Evolutionary conservation across 2,329 filamentous ascomycete species (phyloP), one percentile per base, ranked within the genome.

Genomic region (Tothia fuscella): DNA sequence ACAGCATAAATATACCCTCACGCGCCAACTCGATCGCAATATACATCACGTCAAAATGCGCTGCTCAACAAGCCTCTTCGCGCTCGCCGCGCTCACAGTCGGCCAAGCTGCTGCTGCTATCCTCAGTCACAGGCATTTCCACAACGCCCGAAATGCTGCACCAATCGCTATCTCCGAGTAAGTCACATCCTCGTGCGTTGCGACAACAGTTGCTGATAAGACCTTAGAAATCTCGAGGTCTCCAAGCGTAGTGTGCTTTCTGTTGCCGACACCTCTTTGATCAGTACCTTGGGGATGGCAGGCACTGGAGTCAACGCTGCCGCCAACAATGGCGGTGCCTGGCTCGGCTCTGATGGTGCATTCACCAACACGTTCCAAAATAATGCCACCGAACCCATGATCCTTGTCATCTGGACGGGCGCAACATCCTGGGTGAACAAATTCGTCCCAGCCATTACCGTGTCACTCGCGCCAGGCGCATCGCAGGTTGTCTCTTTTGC

Each of bases 401-500:
- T 59, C 37, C 47, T 61, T 40, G 56, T 56, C 46, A 57, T 59
- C 54, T 64, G 61, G 61, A 51, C 52, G 39, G 47, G 51, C 24
- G 45, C 51, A 25, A 54, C 50, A 43, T 61, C 53, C 47, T 57
- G 52, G 43, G 46, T 63, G 49, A 62, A 61, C 52, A 50, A 28
- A 17, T 24, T 36, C 33, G 32, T 56, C 47, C 32, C 44, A 12
- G 48, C 53, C 30, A 55, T 69, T 47, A 59, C 60, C 29, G 56
- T 63, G 46, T 58, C 60, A 7, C 51, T 69, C 39, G 55, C 59
- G 33, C 39, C 50, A 4, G 60, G 60, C 45, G 47, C 58, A 46
- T 51, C 39, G 24, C 52, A 61, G 43, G 58, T 56, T 38, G 47
- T 68, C 20, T 64, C 63, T 29, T 56, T 62, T 34, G 59, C 53